Base-by-base conservation (phyloP, 2,329 filamentous ascomycete genomes). In the Monosporascus sp. region DNA sequence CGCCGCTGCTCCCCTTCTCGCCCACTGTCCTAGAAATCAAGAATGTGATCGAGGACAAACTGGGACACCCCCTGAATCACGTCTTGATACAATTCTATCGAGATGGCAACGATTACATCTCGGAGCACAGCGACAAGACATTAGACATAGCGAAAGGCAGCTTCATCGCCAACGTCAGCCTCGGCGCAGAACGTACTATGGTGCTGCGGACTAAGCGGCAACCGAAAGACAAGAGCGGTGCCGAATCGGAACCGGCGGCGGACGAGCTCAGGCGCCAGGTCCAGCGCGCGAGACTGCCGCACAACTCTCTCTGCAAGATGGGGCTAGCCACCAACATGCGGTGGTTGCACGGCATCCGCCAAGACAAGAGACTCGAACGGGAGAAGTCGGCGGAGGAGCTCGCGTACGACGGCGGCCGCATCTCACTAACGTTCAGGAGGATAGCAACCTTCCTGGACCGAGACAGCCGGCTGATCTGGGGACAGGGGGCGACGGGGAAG, bases 71-170 rank as follows among this genome's bases (percentile, higher is more conserved):
- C 1, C 72, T 99, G 43, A 99, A 99, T 64, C 94, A 99, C 67
- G 92, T 86, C 1, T 74, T 99, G 48, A 95, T 99, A 46, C 94
- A 99, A 66, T 82, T 91, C 54, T 99, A 99, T 66, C 89, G 94
- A n/a, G 80, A 81, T 60, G 90, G 93, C 3, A 84, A 83, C 48
- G 94, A 99, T 71, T 91, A 91, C 67, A 99, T 99, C 57, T 94
- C 90, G 1, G 94, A 99, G 67, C 94, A 99, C 66, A 95, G 91
- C 40, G 94, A 99, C 69, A 99, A 99, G 73, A 96, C 93, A 0
- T 77, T 99, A 24, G 94, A 99, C 68, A 94, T 99, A 53, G 85
- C 84, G 14, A 83, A 81, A 26, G 85, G 79, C 5, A 94, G 89
- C 24, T 92, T 80, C 55, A 96, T 99, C 60, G 91, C 92, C 59